phyloP scores from a whole-genome alignment of 2,329 filamentous ascomycete genomes.

The Cephalotrichum gorgonifer region DNA sequence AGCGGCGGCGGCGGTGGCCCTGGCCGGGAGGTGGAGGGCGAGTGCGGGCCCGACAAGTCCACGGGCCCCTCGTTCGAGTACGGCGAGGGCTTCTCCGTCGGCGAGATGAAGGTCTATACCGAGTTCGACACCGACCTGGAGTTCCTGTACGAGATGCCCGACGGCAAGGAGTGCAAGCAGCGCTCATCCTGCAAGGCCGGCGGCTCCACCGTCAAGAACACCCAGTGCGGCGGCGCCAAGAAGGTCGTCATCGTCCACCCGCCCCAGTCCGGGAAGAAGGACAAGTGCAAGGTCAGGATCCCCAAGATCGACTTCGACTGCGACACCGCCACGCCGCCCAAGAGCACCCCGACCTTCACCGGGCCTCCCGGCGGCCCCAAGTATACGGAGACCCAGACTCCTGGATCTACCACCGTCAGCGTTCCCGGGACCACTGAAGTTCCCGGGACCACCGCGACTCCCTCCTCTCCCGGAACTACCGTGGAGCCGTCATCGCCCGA shows the following conservation, averaged over 20 bases:
- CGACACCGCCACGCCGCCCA: slow-evolving; percentile 16
- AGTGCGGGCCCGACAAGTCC: slow-evolving; percentile 31
- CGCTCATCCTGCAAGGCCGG: slow-evolving; percentile 54
- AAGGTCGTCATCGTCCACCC: slow-evolving; percentile 64
- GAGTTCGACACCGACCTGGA: slow-evolving; percentile 71
- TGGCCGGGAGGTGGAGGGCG: slow-evolving; percentile 47
- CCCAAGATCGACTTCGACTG: slow-evolving; percentile 72
- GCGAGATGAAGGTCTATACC: slow-evolving; percentile 59
- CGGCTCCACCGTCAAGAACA: slow-evolving; percentile 67
- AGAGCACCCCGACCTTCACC: slow-evolving; percentile 9
- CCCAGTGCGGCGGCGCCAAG: slow-evolving; percentile 84
- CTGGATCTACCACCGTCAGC: slow-evolving; percentile 5
- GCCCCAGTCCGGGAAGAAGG: slow-evolving; percentile 46
- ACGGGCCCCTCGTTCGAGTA: slow-evolving; percentile 50
- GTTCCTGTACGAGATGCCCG: slow-evolving; percentile 80
- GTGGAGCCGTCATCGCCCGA: no score
- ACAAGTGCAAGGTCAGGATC: slow-evolving; percentile 60
- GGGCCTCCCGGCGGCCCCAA: slow-evolving; percentile 15
- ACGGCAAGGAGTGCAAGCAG: slow-evolving; percentile 75
- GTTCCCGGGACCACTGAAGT: slow-evolving; percentile 7
- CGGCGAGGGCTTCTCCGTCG: slow-evolving; percentile 58
- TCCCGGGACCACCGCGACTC: slow-evolving; percentile 12
- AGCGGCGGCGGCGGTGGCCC: slow-evolving; percentile 46
- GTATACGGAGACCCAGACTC: slow-evolving; percentile 6
- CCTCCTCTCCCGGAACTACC: no score